These are phyloP conservation scores for Diutina neorugosa DNA, from an alignment of 1,139 yeast genomes.

Conservation along the genomic window DNA sequence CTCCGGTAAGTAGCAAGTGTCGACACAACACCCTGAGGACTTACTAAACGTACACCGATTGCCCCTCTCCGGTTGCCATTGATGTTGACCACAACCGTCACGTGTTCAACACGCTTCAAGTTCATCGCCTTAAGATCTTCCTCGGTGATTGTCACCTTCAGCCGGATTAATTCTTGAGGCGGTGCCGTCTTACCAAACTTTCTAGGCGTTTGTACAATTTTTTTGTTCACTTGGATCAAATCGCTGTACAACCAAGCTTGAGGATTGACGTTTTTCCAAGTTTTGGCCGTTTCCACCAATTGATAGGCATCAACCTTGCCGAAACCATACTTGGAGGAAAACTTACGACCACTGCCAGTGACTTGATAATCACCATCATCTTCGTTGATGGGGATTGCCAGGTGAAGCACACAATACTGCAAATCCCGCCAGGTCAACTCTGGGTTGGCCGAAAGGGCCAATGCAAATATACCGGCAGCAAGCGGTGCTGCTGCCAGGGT, in stretches of 20 bases:
- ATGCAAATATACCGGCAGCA: slow-evolving; percentile 87
- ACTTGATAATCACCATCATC: slow-evolving; percentile 61
- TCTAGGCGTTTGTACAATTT: slow-evolving; percentile 12
- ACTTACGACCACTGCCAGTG: slow-evolving; percentile 48
- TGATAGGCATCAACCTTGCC: slow-evolving; percentile 81
- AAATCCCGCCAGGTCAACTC: slow-evolving; percentile 91
- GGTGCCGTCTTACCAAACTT: slow-evolving; percentile 7
- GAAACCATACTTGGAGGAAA: slow-evolving; percentile 83
- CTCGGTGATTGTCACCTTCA: slow-evolving; percentile 34
- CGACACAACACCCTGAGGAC: slow-evolving; percentile 70
- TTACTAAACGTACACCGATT: slow-evolving; percentile 48
- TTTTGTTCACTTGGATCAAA: slow-evolving; percentile 18
- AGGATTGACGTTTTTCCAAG: slow-evolving; percentile 81
- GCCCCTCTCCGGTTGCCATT: slow-evolving; percentile 58
- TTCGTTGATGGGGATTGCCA: slow-evolving; percentile 60
- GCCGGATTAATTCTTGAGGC: slow-evolving; percentile 19
- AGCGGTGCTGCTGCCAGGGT: slow-evolving; percentile 98
- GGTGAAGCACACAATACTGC: slow-evolving; percentile 68
- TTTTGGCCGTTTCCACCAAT: slow-evolving; percentile 61
- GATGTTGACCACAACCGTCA: slow-evolving; percentile 69
- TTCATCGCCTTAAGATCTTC: slow-evolving; percentile 44
- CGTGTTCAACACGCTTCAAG: slow-evolving; percentile 69
- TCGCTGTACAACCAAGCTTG: slow-evolving; percentile 72
- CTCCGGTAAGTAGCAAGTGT: slow-evolving; percentile 64
- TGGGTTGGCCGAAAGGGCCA: slow-evolving; percentile 74